Evolutionary conservation across 257 asterid genomes (phyloP).

Genomic region (Voacanga thouarsii): DNA sequence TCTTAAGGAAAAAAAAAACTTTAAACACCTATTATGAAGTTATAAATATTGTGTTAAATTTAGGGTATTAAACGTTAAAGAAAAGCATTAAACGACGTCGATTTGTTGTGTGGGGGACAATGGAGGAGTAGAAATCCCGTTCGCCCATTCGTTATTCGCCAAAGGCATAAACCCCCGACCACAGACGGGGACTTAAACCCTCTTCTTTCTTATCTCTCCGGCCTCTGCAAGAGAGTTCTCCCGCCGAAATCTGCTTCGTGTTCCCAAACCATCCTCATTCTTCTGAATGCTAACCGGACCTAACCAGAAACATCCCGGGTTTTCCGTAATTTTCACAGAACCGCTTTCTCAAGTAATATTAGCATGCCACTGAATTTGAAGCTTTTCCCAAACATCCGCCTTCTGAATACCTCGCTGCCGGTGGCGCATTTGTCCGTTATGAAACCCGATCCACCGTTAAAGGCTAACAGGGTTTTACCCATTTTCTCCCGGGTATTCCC

Average conservation of each 20-base stretch:
- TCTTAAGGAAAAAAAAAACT: too few relatives aligned
- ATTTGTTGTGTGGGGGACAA: neutral
- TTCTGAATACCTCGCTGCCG: conserved; percentile 26
- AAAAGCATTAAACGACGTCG: neutral
- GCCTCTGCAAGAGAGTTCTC: neutral
- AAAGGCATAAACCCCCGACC: neutral
- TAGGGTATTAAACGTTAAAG: too few relatives aligned
- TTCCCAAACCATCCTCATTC: neutral
- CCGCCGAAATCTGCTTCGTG: neutral
- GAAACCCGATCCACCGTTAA: conserved; percentile 24
- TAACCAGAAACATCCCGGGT: neutral
- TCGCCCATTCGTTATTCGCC: neutral
- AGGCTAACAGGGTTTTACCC: conserved; percentile 35
- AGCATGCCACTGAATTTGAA: conserved; percentile 46
- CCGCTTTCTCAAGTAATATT: neutral
- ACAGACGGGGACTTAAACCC: conserved; percentile 6
- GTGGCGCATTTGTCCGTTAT: conserved; percentile 21
- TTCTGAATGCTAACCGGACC: neutral
- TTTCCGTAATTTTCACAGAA: neutral
- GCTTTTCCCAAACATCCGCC: conserved; percentile 43
- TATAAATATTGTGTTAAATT: too few relatives aligned
- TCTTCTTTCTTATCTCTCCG: neutral
- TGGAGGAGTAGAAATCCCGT: neutral
- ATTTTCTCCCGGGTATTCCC: conserved; percentile 57
- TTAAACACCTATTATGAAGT: too few relatives aligned